Evolutionary conservation across 495 filamentous ascomycete genomes (phyloP).

Genomic region (Cercophora sp.): DNA sequence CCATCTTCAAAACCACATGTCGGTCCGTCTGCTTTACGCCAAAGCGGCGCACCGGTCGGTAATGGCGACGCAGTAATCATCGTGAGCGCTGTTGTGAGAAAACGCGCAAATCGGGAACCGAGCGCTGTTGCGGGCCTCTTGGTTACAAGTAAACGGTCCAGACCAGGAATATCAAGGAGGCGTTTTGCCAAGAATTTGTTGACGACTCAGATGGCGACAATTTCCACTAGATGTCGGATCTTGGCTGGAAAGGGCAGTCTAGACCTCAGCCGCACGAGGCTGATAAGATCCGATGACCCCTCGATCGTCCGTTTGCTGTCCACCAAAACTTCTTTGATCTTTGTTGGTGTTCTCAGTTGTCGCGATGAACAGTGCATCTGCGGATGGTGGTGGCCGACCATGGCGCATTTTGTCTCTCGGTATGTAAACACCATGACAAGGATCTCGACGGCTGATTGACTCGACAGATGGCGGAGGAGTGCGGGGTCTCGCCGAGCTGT

Average conservation of each 20-base stretch:
- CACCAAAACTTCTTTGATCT: no score
- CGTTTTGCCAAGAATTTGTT: slow-evolving; percentile 2
- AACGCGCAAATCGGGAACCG: neutral
- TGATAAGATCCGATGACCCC: no score
- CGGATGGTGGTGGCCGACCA: neutral
- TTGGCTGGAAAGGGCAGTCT: neutral
- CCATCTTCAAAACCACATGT: neutral
- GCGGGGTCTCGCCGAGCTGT: slow-evolving; percentile 3
- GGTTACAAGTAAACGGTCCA: no score
- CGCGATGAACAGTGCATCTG: no score
- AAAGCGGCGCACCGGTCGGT: neutral
- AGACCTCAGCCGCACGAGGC: slow-evolving; percentile 3
- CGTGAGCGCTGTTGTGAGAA: neutral
- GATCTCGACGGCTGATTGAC: neutral
- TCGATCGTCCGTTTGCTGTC: no score
- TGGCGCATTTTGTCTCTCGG: slow-evolving; percentile 4
- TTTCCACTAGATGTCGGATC: neutral
- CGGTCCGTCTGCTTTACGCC: neutral
- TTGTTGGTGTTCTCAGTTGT: no score
- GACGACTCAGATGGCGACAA: neutral
- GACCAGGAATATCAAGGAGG: neutral
- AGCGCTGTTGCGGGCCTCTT: no score
- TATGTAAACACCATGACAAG: neutral
- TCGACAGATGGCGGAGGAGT: neutral
- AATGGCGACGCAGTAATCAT: neutral